Base-by-base conservation (phyloP, 768 basidiomycete species). In the Kwoniella botswanensis region DNA sequence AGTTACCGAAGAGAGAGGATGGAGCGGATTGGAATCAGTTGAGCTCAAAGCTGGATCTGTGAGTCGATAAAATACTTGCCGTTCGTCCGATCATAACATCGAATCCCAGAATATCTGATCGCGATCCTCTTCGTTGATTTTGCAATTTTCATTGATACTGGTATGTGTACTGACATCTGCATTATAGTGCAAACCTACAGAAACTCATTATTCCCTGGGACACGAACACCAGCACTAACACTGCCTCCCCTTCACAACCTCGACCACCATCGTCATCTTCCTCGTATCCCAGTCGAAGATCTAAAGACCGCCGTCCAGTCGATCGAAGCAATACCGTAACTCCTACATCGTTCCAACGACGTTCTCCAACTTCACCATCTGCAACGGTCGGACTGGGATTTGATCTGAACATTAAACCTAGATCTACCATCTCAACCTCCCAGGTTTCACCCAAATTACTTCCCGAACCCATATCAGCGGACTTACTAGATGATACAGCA, bases 41-140 rank as follows among this genome's bases (percentile, higher is more conserved):
- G 9, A 61, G 53, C 4, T 54, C 68, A 10, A 65, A 65, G 29
- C 26, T 70, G 55, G 68, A 70, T 46, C 57, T 70, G 68, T 69
- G 42, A 63, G 68, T 69, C 7, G 3, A 21, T 35, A 3, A 10
- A 4, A 60, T 0, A 35, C 35, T 35, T 35, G 35, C 35, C 22
- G 35, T 44, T 17, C 24, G 21, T 21, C 44, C 35, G 7, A 43
- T 63, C 18, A n/a, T 22, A 7, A 43, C 44, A 21, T 0, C 29
- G 3, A 10, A 13, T 61, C 41, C 59, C 17, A 43, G 29, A 18
- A 21, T 41, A 35, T 35, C 35, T 35, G 35, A 9, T 9, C 24
- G 15, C 41, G 15, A 3, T 11, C 18, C 17, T 58, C 57, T 58
- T 13, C 5, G 26, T 41, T 42, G 59, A 43, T 35, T 35, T 6